Base-by-base conservation (phyloP, 306 rosid genomes). In the Boehmeria nivea region DNA sequence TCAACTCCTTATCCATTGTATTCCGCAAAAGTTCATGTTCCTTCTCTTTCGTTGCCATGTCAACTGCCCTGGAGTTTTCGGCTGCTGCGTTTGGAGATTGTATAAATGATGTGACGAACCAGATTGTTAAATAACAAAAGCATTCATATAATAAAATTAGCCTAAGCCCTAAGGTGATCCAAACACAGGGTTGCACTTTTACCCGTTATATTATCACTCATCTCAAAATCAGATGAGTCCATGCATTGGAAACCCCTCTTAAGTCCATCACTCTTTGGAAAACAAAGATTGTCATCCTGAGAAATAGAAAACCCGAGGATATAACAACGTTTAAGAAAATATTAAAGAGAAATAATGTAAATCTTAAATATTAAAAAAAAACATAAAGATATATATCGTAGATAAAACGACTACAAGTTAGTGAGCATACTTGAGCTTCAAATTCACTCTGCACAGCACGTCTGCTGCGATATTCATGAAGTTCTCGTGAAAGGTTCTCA, bases 1-100 rank as follows among this genome's bases (percentile, higher is more conserved):
- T 75, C 80, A 86, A 69, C 77, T 80, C 90, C 65, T 76, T 69
- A 57, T 83, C 95, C 95, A 86, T 53, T 37, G 83, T 83, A 69
- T 78, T 81, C 50, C 76, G 85, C 69, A 83, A 37, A 34, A 74
- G 40, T 66, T 74, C 81, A 68, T 86, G 95, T 70, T 86, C 95
- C 76, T 73, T 66, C 70, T 82, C 87, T 66, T 83, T 78, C 42
- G 54, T 69, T 54, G 66, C 83, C 61, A 73, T 85, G 46, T 86
- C 85, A 59, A 82, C 51, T 66, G 83, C 90, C 61, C 39, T 28
- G 0, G 67, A 66, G 73, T 64, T 77, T 52, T 76, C 85, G 43
- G 73, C 95, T 86, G 74, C 43, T 36, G 53, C 16, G n/a, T n/a
- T n/a, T n/a, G n/a, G n/a, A n/a, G n/a, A n/a, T n/a, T n/a, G n/a